Evolutionary conservation across 805 yeast species (phyloP).

Genomic region (Suhomyces kilbournensis): DNA sequence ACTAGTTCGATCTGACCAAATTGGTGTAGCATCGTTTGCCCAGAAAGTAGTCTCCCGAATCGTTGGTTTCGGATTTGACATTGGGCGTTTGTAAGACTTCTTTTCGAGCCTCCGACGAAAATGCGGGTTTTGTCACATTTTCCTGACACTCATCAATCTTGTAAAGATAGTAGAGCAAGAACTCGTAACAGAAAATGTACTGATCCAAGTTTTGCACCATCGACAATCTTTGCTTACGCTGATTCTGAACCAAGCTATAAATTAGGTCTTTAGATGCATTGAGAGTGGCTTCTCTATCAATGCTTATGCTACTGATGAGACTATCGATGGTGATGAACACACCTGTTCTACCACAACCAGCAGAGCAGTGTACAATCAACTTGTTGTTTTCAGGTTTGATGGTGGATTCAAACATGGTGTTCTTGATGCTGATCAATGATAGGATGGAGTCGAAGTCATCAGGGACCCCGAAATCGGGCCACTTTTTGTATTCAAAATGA

Average conservation of each 20-base stretch:
- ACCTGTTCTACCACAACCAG: constrained; percentile 70
- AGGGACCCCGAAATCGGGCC: constrained; percentile 51
- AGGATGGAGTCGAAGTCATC: constrained; percentile 27
- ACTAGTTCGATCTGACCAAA: background rate
- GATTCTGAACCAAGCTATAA: constrained; percentile 58
- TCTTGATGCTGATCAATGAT: constrained; percentile 31
- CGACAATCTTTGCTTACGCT: constrained; percentile 71
- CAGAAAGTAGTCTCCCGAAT: constrained; percentile 1
- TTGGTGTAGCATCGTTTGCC: background rate
- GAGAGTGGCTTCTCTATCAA: constrained; percentile 2
- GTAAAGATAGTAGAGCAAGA: constrained; percentile 30
- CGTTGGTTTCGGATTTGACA: background rate
- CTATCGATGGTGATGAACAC: constrained; percentile 47
- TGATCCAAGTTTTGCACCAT: constrained; percentile 85
- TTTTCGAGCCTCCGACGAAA: background rate
- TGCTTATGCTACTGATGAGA: constrained; percentile 16
- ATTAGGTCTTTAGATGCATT: constrained; percentile 48
- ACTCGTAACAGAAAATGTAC: constrained; percentile 70
- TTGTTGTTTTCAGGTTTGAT: constrained; percentile 4
- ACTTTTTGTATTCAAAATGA: constrained; percentile 40
- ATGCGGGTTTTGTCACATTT: background rate
- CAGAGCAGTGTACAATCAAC: constrained; percentile 48
- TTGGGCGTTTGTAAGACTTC: background rate
- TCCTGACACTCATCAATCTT: constrained; percentile 9
- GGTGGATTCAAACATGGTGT: constrained; percentile 17